phyloP scores from a whole-genome alignment of 2,329 filamentous ascomycete genomes.

The Ascocoryne sarcoides region DNA sequence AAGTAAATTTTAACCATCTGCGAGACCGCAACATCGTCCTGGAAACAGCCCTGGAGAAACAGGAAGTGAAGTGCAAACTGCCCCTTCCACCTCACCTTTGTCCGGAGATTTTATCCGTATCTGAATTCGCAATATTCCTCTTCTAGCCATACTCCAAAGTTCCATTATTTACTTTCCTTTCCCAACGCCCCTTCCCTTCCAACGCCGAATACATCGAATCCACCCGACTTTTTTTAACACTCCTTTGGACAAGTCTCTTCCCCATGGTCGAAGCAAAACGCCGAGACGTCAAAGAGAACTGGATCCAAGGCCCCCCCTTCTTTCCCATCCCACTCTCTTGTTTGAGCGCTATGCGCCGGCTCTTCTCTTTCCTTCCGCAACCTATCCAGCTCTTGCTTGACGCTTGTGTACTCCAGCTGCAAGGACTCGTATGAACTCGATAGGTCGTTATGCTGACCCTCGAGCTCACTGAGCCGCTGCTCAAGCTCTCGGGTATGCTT shows the following conservation, averaged over 20 bases:
- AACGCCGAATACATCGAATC: slow-evolving; percentile 8
- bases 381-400: slow-evolving; percentile 25
- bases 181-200: neutral
- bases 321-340: slow-evolving; percentile 18
- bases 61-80: too few relatives aligned
- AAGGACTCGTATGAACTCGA: slow-evolving; percentile 44
- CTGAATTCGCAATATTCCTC: too few relatives aligned
- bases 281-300: slow-evolving; percentile 26
- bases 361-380: slow-evolving; percentile 20
- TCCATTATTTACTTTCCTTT: too few relatives aligned
- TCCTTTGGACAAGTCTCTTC: slow-evolving; percentile 14
- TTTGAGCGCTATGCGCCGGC: slow-evolving; percentile 10
- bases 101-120: too few relatives aligned
- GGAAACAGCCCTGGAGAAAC: too few relatives aligned
- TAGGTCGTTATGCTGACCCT: slow-evolving; percentile 46
- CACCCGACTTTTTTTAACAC: neutral
- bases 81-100: too few relatives aligned
- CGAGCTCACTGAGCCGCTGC: slow-evolving; percentile 42
- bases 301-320: slow-evolving; percentile 24
- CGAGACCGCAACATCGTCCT: too few relatives aligned
- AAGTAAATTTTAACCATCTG: too few relatives aligned
- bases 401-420: slow-evolving; percentile 30
- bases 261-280: slow-evolving; percentile 26
- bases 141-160: too few relatives aligned
- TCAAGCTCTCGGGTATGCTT: slow-evolving; percentile 58